Evolutionary conservation across 2,329 filamentous ascomycete species (phyloP).

Genomic region (Colletotrichum sp.): DNA sequence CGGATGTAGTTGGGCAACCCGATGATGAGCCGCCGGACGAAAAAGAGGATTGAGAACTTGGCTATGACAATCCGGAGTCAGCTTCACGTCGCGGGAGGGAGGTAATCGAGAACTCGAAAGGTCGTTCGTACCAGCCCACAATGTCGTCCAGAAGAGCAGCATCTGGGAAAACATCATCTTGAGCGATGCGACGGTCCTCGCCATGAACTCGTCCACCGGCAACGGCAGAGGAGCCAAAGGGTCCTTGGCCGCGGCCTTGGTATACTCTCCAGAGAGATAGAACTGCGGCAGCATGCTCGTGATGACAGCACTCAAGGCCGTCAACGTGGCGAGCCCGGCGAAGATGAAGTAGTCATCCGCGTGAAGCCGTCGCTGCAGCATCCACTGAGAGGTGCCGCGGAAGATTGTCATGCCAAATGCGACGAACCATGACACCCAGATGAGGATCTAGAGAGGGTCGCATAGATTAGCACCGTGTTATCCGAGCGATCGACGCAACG

Average conservation of each 20-base stretch:
- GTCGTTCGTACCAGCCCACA: not conserved
- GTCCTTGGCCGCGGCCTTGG: conserved; percentile 1
- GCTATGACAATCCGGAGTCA: not conserved
- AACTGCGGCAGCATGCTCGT: conserved; percentile 6
- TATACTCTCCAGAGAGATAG: conserved; percentile 8
- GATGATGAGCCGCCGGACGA: not conserved
- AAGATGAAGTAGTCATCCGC: conserved; percentile 8
- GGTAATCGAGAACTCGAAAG: not conserved
- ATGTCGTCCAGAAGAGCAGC: conserved; percentile 9
- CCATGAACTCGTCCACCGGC: not conserved
- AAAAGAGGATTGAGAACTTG: conserved; percentile 10
- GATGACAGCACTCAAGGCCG: not conserved
- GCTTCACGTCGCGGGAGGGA: not conserved
- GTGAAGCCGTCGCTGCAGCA: conserved; percentile 2
- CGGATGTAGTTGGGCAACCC: conserved; percentile 5
- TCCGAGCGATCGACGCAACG: not conserved
- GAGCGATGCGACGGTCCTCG: not conserved
- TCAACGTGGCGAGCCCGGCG: not conserved
- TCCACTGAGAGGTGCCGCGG: conserved; percentile 7
- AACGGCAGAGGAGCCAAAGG: not conserved
- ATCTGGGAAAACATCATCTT: conserved; percentile 14
- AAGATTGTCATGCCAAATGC: not conserved
- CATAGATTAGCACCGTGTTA: not conserved
- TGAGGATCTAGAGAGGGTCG: not conserved
- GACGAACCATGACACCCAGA: conserved; percentile 1